Conservation (phyloP, 768 basidiomycete genomes). For the Pisolithus microcarpus region DNA sequence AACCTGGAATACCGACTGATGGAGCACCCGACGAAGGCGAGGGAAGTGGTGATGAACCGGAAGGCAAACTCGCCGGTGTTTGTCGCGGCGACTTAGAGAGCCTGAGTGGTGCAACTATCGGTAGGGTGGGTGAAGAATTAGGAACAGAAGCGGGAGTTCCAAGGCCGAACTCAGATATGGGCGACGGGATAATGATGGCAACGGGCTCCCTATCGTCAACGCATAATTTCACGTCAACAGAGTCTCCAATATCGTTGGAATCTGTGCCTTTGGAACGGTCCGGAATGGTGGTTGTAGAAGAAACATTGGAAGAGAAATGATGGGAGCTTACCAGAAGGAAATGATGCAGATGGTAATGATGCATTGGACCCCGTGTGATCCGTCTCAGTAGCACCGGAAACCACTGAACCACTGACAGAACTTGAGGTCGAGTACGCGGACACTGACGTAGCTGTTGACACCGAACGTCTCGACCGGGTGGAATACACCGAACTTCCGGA, state of each 20-base stretch:
- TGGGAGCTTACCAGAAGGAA: conserved; percentile 3
- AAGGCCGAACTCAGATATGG: neutral
- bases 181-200: neutral
- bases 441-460: conserved; percentile 13
- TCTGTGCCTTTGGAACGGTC: conserved; percentile 1
- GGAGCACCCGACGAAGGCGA: conserved; percentile 3
- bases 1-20: conserved; percentile 1
- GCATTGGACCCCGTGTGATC: neutral
- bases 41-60: conserved; percentile 9
- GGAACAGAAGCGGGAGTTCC: neutral
- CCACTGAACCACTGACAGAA: neutral
- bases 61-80: conserved; percentile 11
- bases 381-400: too few species aligned
- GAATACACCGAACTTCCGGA: conserved; percentile 25
- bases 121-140: neutral
- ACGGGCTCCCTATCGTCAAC: neutral
- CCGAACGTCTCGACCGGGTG: conserved; percentile 12
- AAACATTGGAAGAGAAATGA: conserved; percentile 8
- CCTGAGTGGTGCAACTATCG: conserved; percentile 19
- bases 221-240: neutral
- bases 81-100: conserved; percentile 21
- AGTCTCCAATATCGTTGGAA: conserved; percentile 14
- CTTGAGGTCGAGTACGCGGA: conserved; percentile 1
- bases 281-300: conserved; percentile 15
- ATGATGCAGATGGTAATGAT: neutral